These are phyloP conservation scores for Termitomyces sp. DNA, from an alignment of 1,284 basidiomycete genomes.

Conservation along the genomic window DNA sequence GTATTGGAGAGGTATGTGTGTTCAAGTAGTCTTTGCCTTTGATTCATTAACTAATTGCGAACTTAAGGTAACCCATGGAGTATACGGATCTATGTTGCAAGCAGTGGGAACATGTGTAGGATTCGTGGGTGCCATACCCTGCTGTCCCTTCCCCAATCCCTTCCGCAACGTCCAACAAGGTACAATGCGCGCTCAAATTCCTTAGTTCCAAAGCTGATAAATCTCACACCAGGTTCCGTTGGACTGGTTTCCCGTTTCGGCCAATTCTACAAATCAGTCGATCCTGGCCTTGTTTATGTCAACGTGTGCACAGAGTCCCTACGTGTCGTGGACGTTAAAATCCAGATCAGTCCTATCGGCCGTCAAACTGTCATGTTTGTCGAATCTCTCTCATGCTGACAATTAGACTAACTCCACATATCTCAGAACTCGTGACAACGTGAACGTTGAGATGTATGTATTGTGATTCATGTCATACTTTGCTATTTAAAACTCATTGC, in stretches of 20 bases:
- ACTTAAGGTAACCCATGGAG: slow-evolving; percentile 68
- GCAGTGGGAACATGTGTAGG: slow-evolving; percentile 55
- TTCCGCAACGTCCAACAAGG: slow-evolving; percentile 82
- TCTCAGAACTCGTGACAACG: slow-evolving; percentile 75
- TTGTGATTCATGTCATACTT: slow-evolving; percentile 3
- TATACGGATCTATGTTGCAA: slow-evolving; percentile 83
- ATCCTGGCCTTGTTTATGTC: slow-evolving; percentile 88
- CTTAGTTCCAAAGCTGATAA: not conserved
- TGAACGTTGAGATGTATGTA: slow-evolving; percentile 76
- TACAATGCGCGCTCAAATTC: slow-evolving; percentile 17
- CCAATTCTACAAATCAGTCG: slow-evolving; percentile 91
- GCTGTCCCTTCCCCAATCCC: slow-evolving; percentile 77
- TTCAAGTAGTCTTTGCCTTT: not conserved
- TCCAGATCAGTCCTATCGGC: slow-evolving; percentile 86
- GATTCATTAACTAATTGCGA: slow-evolving; percentile 4
- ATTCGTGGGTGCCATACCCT: slow-evolving; percentile 77
- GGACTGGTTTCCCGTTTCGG: slow-evolving; percentile 91
- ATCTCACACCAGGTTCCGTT: slow-evolving; percentile 59
- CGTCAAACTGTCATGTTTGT: slow-evolving; percentile 74
- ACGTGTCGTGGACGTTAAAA: slow-evolving; percentile 88
- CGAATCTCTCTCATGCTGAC: slow-evolving; percentile 2
- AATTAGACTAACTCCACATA: slow-evolving; percentile 6
- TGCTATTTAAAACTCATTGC: slow-evolving; percentile 12
- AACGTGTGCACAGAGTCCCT: slow-evolving; percentile 91
- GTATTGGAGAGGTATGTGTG: slow-evolving; percentile 47